Base-by-base conservation (phyloP, 768 basidiomycete species). In the Serendipita vermifera region DNA sequence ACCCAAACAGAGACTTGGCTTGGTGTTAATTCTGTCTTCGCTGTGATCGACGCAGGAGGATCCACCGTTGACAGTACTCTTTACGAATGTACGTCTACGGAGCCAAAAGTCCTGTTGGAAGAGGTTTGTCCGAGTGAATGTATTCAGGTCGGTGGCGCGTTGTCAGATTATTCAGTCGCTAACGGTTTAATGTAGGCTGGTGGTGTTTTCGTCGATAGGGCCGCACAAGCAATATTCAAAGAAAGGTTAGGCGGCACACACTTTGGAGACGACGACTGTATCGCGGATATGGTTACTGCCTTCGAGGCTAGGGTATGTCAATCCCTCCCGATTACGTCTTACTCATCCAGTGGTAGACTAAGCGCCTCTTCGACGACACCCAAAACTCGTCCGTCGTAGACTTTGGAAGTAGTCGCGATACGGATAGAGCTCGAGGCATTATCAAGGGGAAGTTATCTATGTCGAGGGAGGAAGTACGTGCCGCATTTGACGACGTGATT, bases 41-140 rank as follows among this genome's bases (percentile, higher is more conserved):
- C 77, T 15, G 63, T 79, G 14, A 71, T 78, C 6, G 78, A 80
- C 61, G 76, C 75, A 5, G 78, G 78, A 7, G 75, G 75, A 20
- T 69, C 71, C 3, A 74, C 71, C 3, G 64, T 72, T 3, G 73
- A 73, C 54, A 33, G 73, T 35, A 77, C 75, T 60, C 72, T 68
- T 55, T 73, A 65, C 67, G 27, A 26, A 5, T 9, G 17, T n/a
- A 6, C 6, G 39, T 6, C 6, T 5, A 20, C 15, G 39, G 39
- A 1, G 6, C 15, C 39, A 6, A 41, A 26, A 26, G 17, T 2
- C 5, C n/a, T n/a, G n/a, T n/a, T n/a, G 39, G 15, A 41, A 41
- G 17, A 2, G 26, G 39, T 26, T 20, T 41, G 39, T n/a, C 6
- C 39, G 17, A 6, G 15, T n/a, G 2, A 41, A 41, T 41, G 6